Evolutionary conservation across 257 asterid genomes (phyloP), one percentile per base, ranked within the genome.

Genomic region (Craterostigma plantagineum): DNA sequence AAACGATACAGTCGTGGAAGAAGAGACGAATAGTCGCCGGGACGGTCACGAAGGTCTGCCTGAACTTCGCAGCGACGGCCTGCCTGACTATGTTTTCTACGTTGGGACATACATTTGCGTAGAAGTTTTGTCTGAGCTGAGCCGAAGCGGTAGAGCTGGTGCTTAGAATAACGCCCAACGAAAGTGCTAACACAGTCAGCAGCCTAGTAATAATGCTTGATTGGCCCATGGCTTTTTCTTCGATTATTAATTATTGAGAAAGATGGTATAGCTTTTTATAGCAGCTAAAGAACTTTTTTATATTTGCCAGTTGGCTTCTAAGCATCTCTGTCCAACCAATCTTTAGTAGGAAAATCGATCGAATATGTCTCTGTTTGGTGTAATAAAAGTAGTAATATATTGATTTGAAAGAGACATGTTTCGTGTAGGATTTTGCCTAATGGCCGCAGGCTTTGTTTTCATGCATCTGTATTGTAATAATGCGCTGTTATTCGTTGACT

Each of bases 1-100:
- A 51, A 35, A 83, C 86, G 4, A 79, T 66, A 60, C 93, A 79
- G 16, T 83, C 95, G 4, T 83, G 95, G 75, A 83, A 79, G 72
- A 63, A 79, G 52, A 83, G 76, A 54, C 95, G 95, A 46, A 83
- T 62, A 6, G 50, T 39, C 0, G 79, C 86, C 0, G 93, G 93
- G 13, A 66, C 78, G 0, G 95, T 83, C 3, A 69, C 69, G 53
- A 76, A 71, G 0, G 95, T 83, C 37, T 79, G 93, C 1, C 34
- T 18, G 56, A 83, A 64, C 47, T 83, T 83, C 3, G n/a, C 45
- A 1, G 56, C 33, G 9, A 83, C 87, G 18, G 68, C 87, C 10
- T 35, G 54, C 14, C 59, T 53, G 9, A 83, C 95, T 33, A 79
- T 67, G 37, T 4, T 71, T 57, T 83, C 95, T 4, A 76, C 93